phyloP scores from a whole-genome alignment of 176 grass and related monocot species.

The Dactylis glomerata region DNA sequence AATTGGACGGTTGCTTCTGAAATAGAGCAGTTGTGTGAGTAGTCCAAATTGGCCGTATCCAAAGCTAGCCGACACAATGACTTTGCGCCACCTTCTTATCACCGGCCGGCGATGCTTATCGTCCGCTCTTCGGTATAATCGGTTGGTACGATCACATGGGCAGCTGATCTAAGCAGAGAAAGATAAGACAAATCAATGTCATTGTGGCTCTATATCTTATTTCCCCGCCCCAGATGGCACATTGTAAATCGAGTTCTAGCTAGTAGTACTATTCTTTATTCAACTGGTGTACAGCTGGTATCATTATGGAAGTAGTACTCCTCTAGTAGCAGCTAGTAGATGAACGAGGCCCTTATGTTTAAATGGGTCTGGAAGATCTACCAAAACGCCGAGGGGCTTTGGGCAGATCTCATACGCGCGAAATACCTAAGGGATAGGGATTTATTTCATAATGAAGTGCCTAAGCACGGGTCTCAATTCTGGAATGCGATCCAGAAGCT shows the following conservation, averaged over 20 bases:
- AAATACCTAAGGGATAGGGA: no score
- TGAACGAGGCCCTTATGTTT: no score
- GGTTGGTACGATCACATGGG: constrained; percentile 23
- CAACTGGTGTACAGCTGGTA: neutral
- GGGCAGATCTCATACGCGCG: no score
- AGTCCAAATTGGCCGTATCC: neutral
- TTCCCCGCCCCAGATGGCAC: neutral
- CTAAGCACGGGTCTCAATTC: no score
- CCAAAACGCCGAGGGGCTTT: no score
- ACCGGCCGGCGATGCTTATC: neutral
- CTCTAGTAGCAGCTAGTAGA: neutral
- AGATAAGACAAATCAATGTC: neutral
- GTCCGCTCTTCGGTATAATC: constrained; percentile 5
- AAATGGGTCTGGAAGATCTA: no score
- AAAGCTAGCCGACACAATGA: neutral
- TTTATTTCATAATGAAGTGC: no score
- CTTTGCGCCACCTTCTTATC: constrained; percentile 31
- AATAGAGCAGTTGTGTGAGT: neutral
- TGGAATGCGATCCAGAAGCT: no score
- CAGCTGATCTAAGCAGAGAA: constrained; percentile 22
- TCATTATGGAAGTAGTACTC: neutral
- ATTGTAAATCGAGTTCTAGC: neutral
- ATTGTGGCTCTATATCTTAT: neutral
- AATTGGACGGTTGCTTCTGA: neutral
- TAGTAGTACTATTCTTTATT: constrained; percentile 2